Evolutionary conservation across 1,139 yeast species (phyloP).

Genomic region (Saccharomyces hybrid): DNA sequence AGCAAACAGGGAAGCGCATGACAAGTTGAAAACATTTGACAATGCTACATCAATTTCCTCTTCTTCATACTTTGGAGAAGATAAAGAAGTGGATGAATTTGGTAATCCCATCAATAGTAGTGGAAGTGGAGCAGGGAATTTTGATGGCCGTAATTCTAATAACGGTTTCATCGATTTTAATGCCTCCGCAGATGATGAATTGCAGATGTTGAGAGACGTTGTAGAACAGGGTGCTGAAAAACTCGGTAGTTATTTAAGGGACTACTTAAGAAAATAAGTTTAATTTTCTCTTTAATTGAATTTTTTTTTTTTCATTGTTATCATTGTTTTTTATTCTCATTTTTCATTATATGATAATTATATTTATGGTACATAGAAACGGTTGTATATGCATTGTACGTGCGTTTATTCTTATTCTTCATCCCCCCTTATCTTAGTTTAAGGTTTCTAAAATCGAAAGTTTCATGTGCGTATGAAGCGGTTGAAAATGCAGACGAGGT

Average conservation of each 20-base stretch:
- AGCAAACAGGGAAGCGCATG: conserved; percentile 70
- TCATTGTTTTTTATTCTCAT: not conserved
- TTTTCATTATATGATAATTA: not conserved
- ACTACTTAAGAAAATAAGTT: conserved; percentile 50
- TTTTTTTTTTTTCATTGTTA: not conserved
- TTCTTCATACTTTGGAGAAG: conserved; percentile 86
- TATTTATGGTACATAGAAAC: not conserved
- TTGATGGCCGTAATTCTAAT: conserved; percentile 1
- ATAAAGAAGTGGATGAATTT: conserved; percentile 40
- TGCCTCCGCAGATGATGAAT: conserved; percentile 55
- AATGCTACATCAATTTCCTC: conserved; percentile 92
- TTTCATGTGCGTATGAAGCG: not conserved
- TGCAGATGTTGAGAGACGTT: conserved; percentile 84
- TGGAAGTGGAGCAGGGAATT: conserved; percentile 7
- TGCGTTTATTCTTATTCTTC: not conserved
- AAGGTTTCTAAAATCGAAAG: not conserved
- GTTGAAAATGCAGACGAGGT: not conserved
- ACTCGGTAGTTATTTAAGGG: conserved; percentile 76
- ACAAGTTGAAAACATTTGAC: conserved; percentile 66
- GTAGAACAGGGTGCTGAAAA: conserved; percentile 90
- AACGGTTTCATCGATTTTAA: conserved; percentile 56
- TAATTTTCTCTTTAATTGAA: not conserved
- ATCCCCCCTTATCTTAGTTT: not conserved
- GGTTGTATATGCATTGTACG: not conserved
- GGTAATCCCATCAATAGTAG: conserved; percentile 25